Evolutionary conservation across 2,329 filamentous ascomycete genomes (phyloP).

Genomic region (Botrytis squamosa): DNA sequence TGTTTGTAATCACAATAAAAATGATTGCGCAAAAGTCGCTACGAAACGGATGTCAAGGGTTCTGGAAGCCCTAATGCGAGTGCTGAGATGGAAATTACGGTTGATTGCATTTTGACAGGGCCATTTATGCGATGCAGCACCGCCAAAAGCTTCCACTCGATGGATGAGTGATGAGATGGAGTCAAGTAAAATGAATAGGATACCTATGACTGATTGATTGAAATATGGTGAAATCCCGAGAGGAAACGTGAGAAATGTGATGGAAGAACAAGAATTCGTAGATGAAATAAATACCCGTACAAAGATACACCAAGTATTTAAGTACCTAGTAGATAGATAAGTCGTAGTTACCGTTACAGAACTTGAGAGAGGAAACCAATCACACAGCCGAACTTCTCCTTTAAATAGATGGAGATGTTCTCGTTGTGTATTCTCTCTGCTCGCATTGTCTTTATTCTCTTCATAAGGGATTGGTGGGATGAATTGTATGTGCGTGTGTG

Average conservation of each 20-base stretch:
- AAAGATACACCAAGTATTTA: not conserved
- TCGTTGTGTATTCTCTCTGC: not conserved
- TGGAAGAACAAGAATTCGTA: not conserved
- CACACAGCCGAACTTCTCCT: not conserved
- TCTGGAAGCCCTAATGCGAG: conserved; percentile 13
- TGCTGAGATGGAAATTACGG: conserved; percentile 11
- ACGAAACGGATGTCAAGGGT: not conserved
- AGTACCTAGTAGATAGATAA: too few species aligned
- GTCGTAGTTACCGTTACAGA: too few species aligned
- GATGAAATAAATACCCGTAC: not conserved
- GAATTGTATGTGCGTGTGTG: too few species aligned
- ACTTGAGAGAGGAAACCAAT: not conserved
- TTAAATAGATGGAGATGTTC: not conserved
- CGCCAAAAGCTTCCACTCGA: not conserved
- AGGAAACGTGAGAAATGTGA: not conserved
- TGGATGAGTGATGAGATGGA: not conserved
- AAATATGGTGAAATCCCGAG: not conserved
- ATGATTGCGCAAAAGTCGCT: not conserved
- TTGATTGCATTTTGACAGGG: conserved; percentile 9
- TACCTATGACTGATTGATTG: not conserved
- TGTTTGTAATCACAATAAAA: too few species aligned
- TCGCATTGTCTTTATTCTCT: not conserved
- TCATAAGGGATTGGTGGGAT: not conserved
- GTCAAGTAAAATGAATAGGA: too few species aligned
- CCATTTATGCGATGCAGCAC: conserved; percentile 4